Conservation (phyloP, 192 early-diverging fungal species). For the Coemansia asiatica region DNA sequence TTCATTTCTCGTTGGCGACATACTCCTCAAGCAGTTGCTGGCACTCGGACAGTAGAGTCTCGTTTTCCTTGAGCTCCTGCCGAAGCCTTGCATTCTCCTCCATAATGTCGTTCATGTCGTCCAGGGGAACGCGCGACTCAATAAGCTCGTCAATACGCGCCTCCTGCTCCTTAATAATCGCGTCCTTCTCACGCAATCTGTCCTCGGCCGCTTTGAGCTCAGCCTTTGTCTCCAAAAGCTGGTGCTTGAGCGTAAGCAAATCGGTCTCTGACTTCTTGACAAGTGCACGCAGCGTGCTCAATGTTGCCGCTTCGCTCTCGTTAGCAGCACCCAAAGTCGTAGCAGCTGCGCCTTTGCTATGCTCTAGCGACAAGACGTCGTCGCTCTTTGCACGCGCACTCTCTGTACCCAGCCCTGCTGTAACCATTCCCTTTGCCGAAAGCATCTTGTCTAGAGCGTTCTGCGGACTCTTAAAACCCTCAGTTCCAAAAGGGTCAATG, state of each 20-base stretch:
- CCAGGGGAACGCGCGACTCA: constrained; percentile 47
- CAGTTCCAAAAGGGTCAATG: constrained; percentile 39
- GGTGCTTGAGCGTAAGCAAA: constrained; percentile 39
- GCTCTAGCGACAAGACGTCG: constrained; percentile 8
- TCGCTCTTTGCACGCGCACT: constrained; percentile 7
- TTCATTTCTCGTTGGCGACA: constrained; percentile 19
- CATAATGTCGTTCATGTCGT: constrained; percentile 50
- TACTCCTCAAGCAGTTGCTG: constrained; percentile 50
- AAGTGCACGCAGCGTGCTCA: constrained; percentile 11
- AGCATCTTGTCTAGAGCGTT: constrained; percentile 39
- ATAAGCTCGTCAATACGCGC: constrained; percentile 45
- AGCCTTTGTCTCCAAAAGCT: constrained; percentile 50
- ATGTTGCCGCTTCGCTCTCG: constrained; percentile 5
- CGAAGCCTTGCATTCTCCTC: constrained; percentile 35
- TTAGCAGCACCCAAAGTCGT: not conserved
- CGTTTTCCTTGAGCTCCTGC: constrained; percentile 41
- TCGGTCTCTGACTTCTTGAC: constrained; percentile 37
- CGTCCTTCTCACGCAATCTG: constrained; percentile 47
- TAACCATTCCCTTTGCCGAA: constrained; percentile 18
- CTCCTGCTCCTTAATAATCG: constrained; percentile 44
- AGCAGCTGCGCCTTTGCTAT: not conserved
- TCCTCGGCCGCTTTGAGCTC: constrained; percentile 48
- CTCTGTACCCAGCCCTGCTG: not conserved
- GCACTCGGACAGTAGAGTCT: constrained; percentile 45
- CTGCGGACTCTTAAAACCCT: constrained; percentile 30